phyloP scores from a whole-genome alignment of 1,284 basidiomycete species.

The Tilletia indica region DNA sequence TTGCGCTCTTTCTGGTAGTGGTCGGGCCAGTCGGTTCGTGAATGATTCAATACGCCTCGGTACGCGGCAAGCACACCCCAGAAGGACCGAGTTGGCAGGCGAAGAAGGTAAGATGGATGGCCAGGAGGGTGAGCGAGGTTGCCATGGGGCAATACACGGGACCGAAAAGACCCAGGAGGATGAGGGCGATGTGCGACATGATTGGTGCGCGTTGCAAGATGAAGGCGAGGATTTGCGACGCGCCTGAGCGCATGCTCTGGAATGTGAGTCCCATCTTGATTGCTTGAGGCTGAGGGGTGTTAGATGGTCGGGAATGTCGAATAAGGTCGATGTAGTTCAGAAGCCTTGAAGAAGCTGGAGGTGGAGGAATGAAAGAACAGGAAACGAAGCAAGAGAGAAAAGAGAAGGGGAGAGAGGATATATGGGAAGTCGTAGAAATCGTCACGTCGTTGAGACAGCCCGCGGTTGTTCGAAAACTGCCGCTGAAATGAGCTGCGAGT shows the following conservation, averaged over 20 bases:
- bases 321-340: too few relatives aligned
- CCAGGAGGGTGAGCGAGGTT: constrained; percentile 35
- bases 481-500: too few relatives aligned
- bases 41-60: constrained; percentile 36
- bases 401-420: not conserved
- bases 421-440: too few relatives aligned
- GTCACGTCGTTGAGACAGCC: too few relatives aligned
- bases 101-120: constrained; percentile 41
- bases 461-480: too few relatives aligned
- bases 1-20: constrained; percentile 22
- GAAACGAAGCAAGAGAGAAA: not conserved
- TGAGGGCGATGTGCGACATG: constrained; percentile 39
- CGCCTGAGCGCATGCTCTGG: not conserved
- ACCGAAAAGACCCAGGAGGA: constrained; percentile 28
- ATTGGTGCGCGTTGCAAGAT: constrained; percentile 49
- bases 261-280: not conserved
- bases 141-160: constrained; percentile 36
- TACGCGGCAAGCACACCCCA: constrained; percentile 41
- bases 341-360: not conserved
- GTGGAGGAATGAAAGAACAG: not conserved
- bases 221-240: constrained; percentile 21
- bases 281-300: not conserved
- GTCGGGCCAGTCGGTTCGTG: constrained; percentile 41
- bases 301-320: not conserved
- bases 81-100: constrained; percentile 39